Base-by-base conservation (phyloP, 1,284 basidiomycete species). In the Rhodotorula sp. region DNA sequence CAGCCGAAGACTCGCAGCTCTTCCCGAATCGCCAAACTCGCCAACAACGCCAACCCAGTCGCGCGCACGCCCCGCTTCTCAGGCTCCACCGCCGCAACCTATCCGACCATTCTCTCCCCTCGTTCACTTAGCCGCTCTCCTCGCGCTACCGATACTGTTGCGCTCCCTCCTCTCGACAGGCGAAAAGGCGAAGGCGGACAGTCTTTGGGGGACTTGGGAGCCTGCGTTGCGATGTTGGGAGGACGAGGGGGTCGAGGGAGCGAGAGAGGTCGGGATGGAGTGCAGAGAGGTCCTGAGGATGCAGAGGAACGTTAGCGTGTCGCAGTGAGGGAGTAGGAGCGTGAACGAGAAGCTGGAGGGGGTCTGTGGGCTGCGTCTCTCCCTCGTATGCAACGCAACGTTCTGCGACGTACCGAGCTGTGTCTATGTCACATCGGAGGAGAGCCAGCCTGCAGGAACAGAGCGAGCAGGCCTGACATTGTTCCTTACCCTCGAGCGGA, bases 171-270 rank as follows among this genome's bases (percentile, higher is more conserved):
- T 70, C 8, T n/a, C n/a, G 15, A 48, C 40, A 13, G 47, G 30
- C 28, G 64, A 65, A n/a, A 20, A 53, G 51, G 50, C 40, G 6
- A 48, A 61, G 4, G 52, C 63, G 9, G 69, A 71, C 40, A 52
- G 59, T n/a, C n/a, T n/a, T n/a, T n/a, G n/a, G n/a, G n/a, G n/a
- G n/a, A n/a, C n/a, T 40, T 77, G 76, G 71, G 76, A 77, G 59
- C 76, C 76, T 10, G 71, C 73, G 10, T 52, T 77, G 58, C 46
- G 73, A 31, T 53, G 58, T 26, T 75, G 72, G 75, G 73, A 76
- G 64, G 74, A 77, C 30, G 72, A 67, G 4, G 62, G 69, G 2
- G 72, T 78, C 18, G 56, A 73, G 44, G 77, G 76, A 22, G 71
- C 67, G 20, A 58, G 61, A 28, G 75, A 78, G 62, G 51, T 78